Conservation (phyloP, 2,329 filamentous ascomycete genomes). For the Rhinocladiella mackenziei region DNA sequence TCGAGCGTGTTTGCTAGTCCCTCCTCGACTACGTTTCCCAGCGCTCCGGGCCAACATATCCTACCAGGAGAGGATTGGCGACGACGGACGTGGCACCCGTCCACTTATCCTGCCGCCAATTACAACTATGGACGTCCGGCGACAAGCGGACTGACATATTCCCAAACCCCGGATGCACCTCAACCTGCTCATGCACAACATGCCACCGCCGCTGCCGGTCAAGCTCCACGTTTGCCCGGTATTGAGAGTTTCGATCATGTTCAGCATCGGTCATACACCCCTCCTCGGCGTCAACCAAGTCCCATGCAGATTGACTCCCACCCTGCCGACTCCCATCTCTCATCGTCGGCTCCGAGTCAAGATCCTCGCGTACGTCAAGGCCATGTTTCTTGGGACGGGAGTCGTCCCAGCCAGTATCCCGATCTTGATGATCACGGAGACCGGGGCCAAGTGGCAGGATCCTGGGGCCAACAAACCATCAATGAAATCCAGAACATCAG, state of each 20-base stretch:
- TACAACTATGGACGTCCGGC: constrained; percentile 55
- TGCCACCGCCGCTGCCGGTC: constrained; percentile 47
- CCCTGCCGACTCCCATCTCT: constrained; percentile 39
- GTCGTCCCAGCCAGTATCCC: constrained; percentile 36
- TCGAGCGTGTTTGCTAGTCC: constrained; percentile 64
- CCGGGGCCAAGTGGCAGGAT: constrained; percentile 38
- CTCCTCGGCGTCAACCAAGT: constrained; percentile 62
- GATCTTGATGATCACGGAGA: constrained; percentile 33
- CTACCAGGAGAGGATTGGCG: constrained; percentile 70
- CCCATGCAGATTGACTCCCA: constrained; percentile 71
- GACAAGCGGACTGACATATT: constrained; percentile 70
- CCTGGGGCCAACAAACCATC: constrained; percentile 45
- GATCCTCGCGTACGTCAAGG: constrained; percentile 40
- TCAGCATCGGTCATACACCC: constrained; percentile 53
- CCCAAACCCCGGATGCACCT: constrained; percentile 65
- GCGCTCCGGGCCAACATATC: constrained; percentile 42
- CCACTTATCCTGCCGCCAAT: constrained; percentile 56
- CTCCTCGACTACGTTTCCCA: constrained; percentile 57
- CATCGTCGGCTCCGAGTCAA: constrained; percentile 34
- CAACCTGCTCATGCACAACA: constrained; percentile 53
- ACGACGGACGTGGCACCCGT: constrained; percentile 86
- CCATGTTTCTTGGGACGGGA: constrained; percentile 46
- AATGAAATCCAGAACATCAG: constrained; percentile 37
- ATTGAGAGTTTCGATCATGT: constrained; percentile 88
- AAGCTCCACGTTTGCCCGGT: constrained; percentile 70